Base-by-base conservation (phyloP, 1,284 basidiomycete genomes). In the Marasmius oreades region DNA sequence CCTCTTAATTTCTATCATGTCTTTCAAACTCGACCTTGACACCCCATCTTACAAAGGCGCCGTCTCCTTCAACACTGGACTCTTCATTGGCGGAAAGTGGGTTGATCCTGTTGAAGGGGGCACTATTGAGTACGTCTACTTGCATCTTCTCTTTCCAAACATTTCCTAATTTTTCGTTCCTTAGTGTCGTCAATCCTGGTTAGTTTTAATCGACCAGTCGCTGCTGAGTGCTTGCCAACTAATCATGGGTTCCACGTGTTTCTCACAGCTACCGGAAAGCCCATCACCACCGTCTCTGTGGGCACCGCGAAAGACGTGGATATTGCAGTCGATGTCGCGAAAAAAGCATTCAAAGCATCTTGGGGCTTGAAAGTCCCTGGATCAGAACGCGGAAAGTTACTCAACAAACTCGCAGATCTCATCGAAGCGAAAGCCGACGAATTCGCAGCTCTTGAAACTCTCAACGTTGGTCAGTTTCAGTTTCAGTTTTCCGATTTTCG, bases 351-450 rank as follows among this genome's bases (percentile, higher is more conserved):
- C 73, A 75, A 87, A 56, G 80, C 74, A 47, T 64, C 70, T 34
- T 89, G 86, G 86, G 88, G 87, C 43, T 71, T 77, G 53, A 74
- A 78, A 57, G 62, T 68, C 36, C 77, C 84, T 23, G 85, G 83
- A 26, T 64, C 67, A 56, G 68, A 78, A 65, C 85, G 89, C 61
- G 86, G 85, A 50, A 75, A 77, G 63, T 72, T 84, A 20, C 70
- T 86, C 34, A 69, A 70, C 65, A 81, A 81, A 68, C 78, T 91
- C 63, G 88, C 86, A n/a, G 78, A 83, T 46, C 74, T 88, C 52
- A 80, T 92, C 66, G 86, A 90, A 69, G 67, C 76, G 59, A 72
- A 88, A 73, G 59, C 69, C 52, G 86, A 89, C 63, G 82, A 82
- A 66, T 74, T 92, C 59, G 79, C 85, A 28, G 82, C 84, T 14